phyloP scores from a whole-genome alignment of 2,329 filamentous ascomycete species.

The Setomelanomma holmii region DNA sequence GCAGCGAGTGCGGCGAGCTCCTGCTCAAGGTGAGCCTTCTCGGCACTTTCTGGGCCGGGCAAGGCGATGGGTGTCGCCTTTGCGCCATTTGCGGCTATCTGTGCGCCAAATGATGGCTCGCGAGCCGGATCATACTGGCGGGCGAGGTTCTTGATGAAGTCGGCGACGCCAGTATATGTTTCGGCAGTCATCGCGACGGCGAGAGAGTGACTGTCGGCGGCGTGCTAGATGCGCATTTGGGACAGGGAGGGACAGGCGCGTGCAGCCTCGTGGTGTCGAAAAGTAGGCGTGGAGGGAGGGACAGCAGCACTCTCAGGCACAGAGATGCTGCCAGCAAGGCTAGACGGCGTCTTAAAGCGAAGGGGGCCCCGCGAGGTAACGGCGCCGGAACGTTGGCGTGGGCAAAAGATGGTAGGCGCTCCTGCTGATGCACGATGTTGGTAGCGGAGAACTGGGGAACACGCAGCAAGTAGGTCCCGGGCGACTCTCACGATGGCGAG shows the following conservation, averaged over 20 bases:
- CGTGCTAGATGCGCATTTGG: constrained; percentile 47
- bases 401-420: constrained; percentile 3
- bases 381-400: constrained; percentile 7
- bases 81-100: constrained; percentile 58
- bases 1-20: constrained; percentile 81
- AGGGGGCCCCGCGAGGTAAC: constrained; percentile 8
- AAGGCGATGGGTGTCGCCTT: constrained; percentile 67
- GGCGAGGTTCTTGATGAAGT: constrained; percentile 57
- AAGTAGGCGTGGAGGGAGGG: constrained; percentile 4
- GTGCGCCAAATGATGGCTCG: constrained; percentile 54
- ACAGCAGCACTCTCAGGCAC: constrained; percentile 3
- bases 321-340: constrained; percentile 6
- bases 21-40: constrained; percentile 80
- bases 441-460: neutral
- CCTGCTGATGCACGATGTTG: constrained; percentile 1
- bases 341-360: constrained; percentile 17
- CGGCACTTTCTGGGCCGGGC: constrained; percentile 76
- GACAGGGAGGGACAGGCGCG: constrained; percentile 20
- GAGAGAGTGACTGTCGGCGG: constrained; percentile 19
- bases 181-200: constrained; percentile 42
- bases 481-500: neutral
- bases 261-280: constrained; percentile 18
- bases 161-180: constrained; percentile 47
- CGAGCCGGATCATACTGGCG: constrained; percentile 54
- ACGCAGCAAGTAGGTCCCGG: neutral